Conservation (phyloP, 2,329 filamentous ascomycete species). For the Diaporthe velutina region DNA sequence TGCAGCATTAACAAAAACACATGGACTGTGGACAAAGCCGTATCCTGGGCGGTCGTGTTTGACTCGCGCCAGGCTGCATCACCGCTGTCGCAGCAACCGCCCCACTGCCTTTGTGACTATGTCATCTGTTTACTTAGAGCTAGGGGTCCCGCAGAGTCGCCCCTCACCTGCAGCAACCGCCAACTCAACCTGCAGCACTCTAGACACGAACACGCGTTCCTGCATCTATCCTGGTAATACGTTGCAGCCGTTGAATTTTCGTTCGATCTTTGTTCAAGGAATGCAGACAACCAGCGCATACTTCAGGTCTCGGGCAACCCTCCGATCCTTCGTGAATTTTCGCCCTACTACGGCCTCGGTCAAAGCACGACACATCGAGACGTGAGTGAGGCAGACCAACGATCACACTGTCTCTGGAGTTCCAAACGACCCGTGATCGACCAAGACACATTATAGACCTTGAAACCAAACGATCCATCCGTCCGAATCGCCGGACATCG, state of each 20-base stretch:
- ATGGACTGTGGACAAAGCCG: background rate
- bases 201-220: constrained; percentile 26
- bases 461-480: no score
- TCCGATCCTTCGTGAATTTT: background rate
- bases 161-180: constrained; percentile 23
- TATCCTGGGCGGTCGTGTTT: constrained; percentile 3
- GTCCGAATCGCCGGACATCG: background rate
- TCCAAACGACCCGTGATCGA: background rate
- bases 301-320: background rate
- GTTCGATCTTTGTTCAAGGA: background rate
- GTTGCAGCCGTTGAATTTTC: background rate
- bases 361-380: background rate
- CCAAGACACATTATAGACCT: background rate
- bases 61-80: background rate
- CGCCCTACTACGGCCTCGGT: background rate
- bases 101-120: constrained; percentile 21
- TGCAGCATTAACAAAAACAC: background rate
- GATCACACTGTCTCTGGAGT: background rate
- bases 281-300: background rate
- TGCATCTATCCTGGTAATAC: constrained; percentile 1
- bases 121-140: constrained; percentile 37
- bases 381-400: background rate
- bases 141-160: background rate
- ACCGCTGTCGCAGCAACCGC: constrained; percentile 25
- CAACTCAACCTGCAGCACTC: constrained; percentile 36